Percentiles rank a stretch among this genome's conserved stretches.
Evolutionary conservation across 768 basidiomycete genomes (phyloP).

Genomic region (Amanita exitialis): DNA sequence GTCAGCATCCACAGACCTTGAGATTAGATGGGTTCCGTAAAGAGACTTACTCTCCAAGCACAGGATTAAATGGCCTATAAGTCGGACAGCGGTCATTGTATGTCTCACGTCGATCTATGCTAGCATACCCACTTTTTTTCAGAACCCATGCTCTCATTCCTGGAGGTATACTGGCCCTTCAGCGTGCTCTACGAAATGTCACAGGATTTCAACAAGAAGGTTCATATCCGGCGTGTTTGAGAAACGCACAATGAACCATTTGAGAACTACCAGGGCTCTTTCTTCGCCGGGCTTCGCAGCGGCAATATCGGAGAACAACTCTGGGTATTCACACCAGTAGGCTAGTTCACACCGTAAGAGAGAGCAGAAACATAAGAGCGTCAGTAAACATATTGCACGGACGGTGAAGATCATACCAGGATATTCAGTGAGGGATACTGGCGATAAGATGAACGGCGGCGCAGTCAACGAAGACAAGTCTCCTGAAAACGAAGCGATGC

Average conservation of each 20-base stretch:
- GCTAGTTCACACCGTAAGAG: constrained; percentile 31
- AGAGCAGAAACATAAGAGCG: not conserved
- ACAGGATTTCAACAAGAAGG: not conserved
- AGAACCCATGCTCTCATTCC: constrained; percentile 92
- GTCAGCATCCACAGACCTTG: not conserved
- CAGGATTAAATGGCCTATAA: constrained; percentile 85
- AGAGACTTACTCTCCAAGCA: constrained; percentile 73
- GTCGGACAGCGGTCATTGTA: constrained; percentile 1
- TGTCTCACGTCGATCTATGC: too few species aligned
- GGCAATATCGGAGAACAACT: constrained; percentile 80
- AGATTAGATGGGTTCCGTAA: not conserved
- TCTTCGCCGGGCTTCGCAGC: constrained; percentile 67
- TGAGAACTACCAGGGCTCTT: constrained; percentile 70
- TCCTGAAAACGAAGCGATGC: constrained; percentile 80
- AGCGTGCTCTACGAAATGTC: constrained; percentile 59
- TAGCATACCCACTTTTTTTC: constrained; percentile 74
- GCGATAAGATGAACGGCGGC: constrained; percentile 87
- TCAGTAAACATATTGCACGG: constrained; percentile 3
- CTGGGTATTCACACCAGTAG: constrained; percentile 95
- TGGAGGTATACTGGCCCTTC: constrained; percentile 90
- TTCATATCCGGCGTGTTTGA: not conserved
- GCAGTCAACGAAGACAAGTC: constrained; percentile 81
- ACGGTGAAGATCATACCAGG: constrained; percentile 44
- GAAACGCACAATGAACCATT: constrained; percentile 82
- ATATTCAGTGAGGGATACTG: constrained; percentile 85